These are phyloP conservation scores for Sugiyamaella americana DNA, from an alignment of 805 yeast species.

Conservation along the genomic window DNA sequence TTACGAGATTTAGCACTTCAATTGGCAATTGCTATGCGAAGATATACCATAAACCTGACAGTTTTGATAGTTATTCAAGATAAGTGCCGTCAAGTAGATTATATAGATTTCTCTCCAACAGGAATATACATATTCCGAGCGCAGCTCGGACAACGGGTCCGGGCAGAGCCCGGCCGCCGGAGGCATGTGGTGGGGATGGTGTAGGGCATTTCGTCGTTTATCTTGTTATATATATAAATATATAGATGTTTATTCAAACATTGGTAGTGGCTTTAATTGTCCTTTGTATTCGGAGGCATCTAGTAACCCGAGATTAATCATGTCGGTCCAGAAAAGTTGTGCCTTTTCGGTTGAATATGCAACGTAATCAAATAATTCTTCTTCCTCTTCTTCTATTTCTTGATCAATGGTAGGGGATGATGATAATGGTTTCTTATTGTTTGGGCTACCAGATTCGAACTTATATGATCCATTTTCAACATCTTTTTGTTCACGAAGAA, in stretches of 20 bases:
- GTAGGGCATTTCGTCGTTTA: no score
- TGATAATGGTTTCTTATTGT: constrained; percentile 20
- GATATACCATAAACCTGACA: no score
- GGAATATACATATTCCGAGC: no score
- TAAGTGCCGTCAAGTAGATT: no score
- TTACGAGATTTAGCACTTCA: no score
- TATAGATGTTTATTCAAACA: neutral
- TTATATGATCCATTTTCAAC: constrained; percentile 38
- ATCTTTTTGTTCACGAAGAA: constrained; percentile 27
- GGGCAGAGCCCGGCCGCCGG: constrained; percentile 1
- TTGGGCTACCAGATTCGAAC: constrained; percentile 18
- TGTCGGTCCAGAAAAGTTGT: constrained; percentile 67
- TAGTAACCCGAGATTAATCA: constrained; percentile 53
- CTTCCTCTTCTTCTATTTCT: constrained; percentile 32
- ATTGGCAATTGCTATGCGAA: no score
- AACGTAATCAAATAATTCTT: constrained; percentile 72
- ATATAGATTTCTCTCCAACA: no score
- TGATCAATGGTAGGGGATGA: constrained; percentile 22
- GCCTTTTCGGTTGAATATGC: constrained; percentile 71
- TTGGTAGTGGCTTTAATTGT: constrained; percentile 7
- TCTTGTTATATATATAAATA: no score
- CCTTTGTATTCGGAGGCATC: constrained; percentile 32
- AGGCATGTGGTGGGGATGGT: neutral
- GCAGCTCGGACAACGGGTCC: neutral
- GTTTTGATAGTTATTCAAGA: no score